A percentile compares a stretch with the other conserved stretches of the same genome.
These are phyloP conservation scores for Aspergillus proliferans DNA, from an alignment of 2,329 filamentous ascomycete genomes.

Conservation along the genomic window DNA sequence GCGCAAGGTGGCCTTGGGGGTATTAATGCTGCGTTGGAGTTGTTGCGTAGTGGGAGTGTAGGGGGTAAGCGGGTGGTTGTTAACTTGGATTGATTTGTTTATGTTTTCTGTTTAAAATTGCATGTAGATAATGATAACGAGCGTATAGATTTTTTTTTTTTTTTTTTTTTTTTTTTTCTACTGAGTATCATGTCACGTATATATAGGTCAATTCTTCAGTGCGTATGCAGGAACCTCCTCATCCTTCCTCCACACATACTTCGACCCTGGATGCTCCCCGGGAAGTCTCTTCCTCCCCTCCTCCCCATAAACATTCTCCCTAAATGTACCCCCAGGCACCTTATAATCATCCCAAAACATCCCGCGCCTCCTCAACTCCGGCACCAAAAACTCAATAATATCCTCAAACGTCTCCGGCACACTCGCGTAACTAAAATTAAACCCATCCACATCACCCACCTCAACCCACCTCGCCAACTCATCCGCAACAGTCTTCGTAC, in stretches of 20 bases:
- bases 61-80: slow-evolving; percentile 66
- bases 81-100: slow-evolving; percentile 14
- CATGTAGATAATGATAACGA: not conserved
- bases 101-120: slow-evolving; percentile 1
- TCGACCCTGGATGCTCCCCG: not conserved
- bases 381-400: slow-evolving; percentile 26
- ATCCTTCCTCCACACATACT: not conserved
- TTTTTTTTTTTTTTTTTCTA: not conserved
- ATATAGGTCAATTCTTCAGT: not conserved
- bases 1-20: slow-evolving; percentile 58
- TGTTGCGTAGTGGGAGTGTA: slow-evolving; percentile 59
- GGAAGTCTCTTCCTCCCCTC: not conserved
- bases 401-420: slow-evolving; percentile 33
- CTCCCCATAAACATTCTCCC: slow-evolving; percentile 34
- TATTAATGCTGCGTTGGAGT: slow-evolving; percentile 63
- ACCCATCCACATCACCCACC: slow-evolving; percentile 31
- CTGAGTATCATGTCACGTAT: not conserved
- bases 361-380: slow-evolving; percentile 28
- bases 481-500: slow-evolving; percentile 31
- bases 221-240: not conserved
- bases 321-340: slow-evolving; percentile 31
- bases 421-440: slow-evolving; percentile 30
- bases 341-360: slow-evolving; percentile 35
- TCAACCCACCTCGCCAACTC: slow-evolving; percentile 32
- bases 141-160: not conserved